Conservation (phyloP, 163 green algal genomes). For the Botryococcus braunii region DNA sequence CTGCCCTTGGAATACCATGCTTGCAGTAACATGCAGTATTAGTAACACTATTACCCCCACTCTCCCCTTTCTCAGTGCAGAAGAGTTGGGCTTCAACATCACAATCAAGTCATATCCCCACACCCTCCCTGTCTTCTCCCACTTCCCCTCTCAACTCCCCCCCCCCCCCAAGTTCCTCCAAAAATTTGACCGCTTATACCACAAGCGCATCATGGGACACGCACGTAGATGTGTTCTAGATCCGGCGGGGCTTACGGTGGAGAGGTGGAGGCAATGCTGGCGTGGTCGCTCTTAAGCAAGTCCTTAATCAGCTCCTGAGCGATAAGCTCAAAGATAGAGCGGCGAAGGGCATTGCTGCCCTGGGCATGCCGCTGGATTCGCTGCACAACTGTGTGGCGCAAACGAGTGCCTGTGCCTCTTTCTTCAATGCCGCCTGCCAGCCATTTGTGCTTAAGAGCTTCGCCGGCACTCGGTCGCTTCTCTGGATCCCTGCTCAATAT, state of each 20-base stretch:
- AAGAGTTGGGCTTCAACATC: too few species aligned
- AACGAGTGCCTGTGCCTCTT: slow-evolving; percentile 30
- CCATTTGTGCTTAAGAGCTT: slow-evolving; percentile 77
- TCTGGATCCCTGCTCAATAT: slow-evolving; percentile 41
- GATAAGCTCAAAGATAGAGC: slow-evolving; percentile 84
- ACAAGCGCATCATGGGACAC: background rate
- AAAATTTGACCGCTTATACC: background rate
- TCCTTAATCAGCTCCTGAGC: slow-evolving; percentile 69
- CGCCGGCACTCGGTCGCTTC: slow-evolving; percentile 53
- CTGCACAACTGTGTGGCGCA: slow-evolving; percentile 74
- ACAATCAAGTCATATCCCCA: too few species aligned
- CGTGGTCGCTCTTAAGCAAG: too few species aligned
- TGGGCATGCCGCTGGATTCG: slow-evolving; percentile 53
- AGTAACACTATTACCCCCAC: too few species aligned
- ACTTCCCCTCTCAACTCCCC: too few species aligned
- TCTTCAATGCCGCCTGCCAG: slow-evolving; percentile 46
- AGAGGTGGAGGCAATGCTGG: background rate
- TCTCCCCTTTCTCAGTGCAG: too few species aligned
- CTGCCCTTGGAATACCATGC: too few species aligned
- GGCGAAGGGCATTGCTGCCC: slow-evolving; percentile 52
- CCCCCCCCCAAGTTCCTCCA: background rate
- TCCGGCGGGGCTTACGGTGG: background rate
- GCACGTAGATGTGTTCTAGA: background rate
- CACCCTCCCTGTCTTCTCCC: too few species aligned
- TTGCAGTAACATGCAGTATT: too few species aligned